These are phyloP conservation scores for Thermochaetoides thermophila DNA, from an alignment of 495 filamentous ascomycete genomes.

Conservation along the genomic window DNA sequence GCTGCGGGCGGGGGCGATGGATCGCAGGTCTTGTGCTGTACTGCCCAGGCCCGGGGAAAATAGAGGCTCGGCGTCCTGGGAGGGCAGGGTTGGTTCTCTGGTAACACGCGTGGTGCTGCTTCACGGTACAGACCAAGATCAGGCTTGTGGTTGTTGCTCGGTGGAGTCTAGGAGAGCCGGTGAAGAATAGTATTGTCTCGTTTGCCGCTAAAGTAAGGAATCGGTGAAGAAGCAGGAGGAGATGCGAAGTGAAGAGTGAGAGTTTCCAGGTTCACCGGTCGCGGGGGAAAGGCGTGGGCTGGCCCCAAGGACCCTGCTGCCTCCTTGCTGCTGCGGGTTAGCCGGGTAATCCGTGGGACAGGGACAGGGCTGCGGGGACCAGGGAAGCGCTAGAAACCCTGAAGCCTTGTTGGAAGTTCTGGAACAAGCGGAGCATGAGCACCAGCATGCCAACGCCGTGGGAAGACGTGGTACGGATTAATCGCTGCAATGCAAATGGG, in stretches of 20 bases:
- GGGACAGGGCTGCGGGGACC: no score
- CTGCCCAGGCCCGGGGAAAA: no score
- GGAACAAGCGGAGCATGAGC: no score
- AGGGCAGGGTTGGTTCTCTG: constrained; percentile 2
- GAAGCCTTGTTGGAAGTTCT: no score
- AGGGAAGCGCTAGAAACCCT: no score
- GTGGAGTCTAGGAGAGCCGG: constrained; percentile 15
- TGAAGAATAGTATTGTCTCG: constrained; percentile 14
- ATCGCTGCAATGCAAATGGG: no score
- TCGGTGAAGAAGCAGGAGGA: constrained; percentile 18
- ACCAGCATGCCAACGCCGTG: no score
- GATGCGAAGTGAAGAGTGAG: constrained; percentile 17
- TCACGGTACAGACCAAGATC: constrained; percentile 12
- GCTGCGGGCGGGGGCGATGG: background rate
- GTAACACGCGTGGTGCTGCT: constrained; percentile 8
- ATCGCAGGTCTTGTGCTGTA: no score
- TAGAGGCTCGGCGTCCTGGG: constrained; percentile 1
- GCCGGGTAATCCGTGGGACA: no score
- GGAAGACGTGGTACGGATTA: no score
- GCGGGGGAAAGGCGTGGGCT: constrained; percentile 14
- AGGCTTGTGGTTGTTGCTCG: constrained; percentile 5
- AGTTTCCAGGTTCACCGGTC: constrained; percentile 24
- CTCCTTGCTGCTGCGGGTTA: constrained; percentile 4
- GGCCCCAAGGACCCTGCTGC: constrained; percentile 6
- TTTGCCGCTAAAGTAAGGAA: constrained; percentile 12